These are phyloP conservation scores for Aschersonia sp. DNA, from an alignment of 2,329 filamentous ascomycete genomes.

Conservation along the genomic window DNA sequence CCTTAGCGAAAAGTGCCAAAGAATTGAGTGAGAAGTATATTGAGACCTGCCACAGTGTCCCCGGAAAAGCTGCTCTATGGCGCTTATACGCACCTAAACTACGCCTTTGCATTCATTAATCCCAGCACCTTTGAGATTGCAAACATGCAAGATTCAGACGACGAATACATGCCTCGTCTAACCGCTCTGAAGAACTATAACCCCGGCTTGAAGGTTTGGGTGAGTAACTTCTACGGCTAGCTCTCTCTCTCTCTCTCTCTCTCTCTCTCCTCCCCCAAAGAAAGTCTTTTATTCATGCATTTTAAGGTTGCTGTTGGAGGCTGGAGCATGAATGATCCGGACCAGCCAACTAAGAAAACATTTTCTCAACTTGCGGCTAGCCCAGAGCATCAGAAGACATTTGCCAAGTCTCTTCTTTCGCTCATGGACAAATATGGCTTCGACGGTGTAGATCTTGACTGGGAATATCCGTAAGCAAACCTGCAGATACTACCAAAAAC, in stretches of 20 bases:
- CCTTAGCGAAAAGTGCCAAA: neutral
- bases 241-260: neutral
- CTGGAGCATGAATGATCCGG: conserved; percentile 15
- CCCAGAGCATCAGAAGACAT: neutral
- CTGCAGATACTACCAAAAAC: neutral
- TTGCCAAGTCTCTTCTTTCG: neutral
- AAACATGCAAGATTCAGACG: neutral
- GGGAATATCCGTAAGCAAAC: conserved; percentile 1
- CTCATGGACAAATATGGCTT: neutral
- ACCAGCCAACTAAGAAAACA: conserved; percentile 6
- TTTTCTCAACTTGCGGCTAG: conserved; percentile 4
- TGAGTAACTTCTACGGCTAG: neutral
- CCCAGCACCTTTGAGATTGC: conserved; percentile 11
- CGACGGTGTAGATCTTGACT: conserved; percentile 1
- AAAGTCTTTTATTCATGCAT: neutral
- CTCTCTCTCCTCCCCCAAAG: neutral
- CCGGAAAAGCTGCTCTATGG: conserved; percentile 12
- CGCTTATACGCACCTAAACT: conserved; percentile 17
- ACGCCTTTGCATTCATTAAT: conserved; percentile 20
- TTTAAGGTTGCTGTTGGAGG: conserved; percentile 7
- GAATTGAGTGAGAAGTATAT: conserved; percentile 7
- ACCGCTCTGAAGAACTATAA: conserved; percentile 3
- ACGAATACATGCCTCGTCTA: neutral
- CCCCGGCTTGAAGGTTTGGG: conserved; percentile 1
- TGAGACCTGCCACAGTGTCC: conserved; percentile 1